phyloP scores from a whole-genome alignment of 2,329 filamentous ascomycete species.

The Gliomastix tumulicola region DNA sequence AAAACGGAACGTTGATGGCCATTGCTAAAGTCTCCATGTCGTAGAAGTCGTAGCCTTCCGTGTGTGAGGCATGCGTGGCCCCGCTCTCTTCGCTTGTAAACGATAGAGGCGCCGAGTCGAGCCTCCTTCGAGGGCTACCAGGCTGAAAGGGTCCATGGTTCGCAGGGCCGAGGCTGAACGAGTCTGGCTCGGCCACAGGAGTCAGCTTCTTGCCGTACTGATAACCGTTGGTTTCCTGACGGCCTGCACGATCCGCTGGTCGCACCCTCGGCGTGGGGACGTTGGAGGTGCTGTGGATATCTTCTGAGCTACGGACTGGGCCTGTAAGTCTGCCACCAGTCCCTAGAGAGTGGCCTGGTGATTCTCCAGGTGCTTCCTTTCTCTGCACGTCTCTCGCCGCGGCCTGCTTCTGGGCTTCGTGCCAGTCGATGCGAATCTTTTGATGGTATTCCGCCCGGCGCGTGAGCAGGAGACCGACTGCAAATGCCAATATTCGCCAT shows the following conservation, averaged over 20 bases:
- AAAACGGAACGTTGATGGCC: slow-evolving; percentile 45
- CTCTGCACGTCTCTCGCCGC: background rate
- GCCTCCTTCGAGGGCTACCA: slow-evolving; percentile 30
- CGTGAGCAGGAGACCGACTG: slow-evolving; percentile 44
- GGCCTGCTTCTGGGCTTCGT: slow-evolving; percentile 1
- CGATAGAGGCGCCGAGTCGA: slow-evolving; percentile 44
- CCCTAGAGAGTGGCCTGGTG: no score
- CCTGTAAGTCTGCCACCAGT: background rate
- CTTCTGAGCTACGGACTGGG: background rate
- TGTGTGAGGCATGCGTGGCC: slow-evolving; percentile 38
- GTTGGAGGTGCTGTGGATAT: slow-evolving; percentile 50
- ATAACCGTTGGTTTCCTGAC: slow-evolving; percentile 7
- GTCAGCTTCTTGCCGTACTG: slow-evolving; percentile 31
- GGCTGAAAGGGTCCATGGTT: slow-evolving; percentile 22
- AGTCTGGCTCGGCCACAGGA: slow-evolving; percentile 42
- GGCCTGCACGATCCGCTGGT: slow-evolving; percentile 32
- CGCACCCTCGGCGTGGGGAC: slow-evolving; percentile 52
- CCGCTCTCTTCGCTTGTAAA: slow-evolving; percentile 42
- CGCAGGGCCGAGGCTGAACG: slow-evolving; percentile 42
- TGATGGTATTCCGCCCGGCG: slow-evolving; percentile 50
- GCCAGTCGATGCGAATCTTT: slow-evolving; percentile 18
- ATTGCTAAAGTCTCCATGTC: slow-evolving; percentile 46
- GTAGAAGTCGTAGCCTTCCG: slow-evolving; percentile 61
- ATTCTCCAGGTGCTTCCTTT: slow-evolving; percentile 29
- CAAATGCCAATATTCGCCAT: slow-evolving; percentile 54